Percentiles rank a stretch among this genome's conserved stretches.
phyloP scores from a whole-genome alignment of 306 rosid genomes.

The Benincasa hispida region DNA sequence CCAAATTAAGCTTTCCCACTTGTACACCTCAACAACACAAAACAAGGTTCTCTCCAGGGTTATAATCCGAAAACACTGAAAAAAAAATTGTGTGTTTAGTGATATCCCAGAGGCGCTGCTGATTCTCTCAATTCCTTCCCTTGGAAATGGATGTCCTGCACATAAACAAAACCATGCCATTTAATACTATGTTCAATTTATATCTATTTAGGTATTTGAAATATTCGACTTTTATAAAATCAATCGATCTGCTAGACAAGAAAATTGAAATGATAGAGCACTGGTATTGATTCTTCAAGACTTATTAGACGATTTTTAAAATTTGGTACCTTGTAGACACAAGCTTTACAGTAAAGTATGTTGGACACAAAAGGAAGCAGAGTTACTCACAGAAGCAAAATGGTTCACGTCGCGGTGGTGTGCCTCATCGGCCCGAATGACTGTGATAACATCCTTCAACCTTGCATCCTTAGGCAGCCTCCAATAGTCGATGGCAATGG shows the following conservation, averaged over 20 bases:
- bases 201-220: too few relatives aligned
- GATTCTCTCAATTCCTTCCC: slow-evolving; percentile 61
- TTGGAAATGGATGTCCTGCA: slow-evolving; percentile 63
- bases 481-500: slow-evolving; percentile 80
- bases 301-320: too few relatives aligned
- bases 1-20: not conserved
- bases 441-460: slow-evolving; percentile 49
- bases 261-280: too few relatives aligned
- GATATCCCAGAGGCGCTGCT: slow-evolving; percentile 66
- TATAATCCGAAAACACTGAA: not conserved
- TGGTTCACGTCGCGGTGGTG: slow-evolving; percentile 80
- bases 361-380: too few relatives aligned
- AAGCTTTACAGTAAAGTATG: too few relatives aligned
- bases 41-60: not conserved
- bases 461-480: slow-evolving; percentile 60
- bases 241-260: not conserved
- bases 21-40: not conserved
- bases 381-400: slow-evolving; percentile 61
- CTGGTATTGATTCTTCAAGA: too few relatives aligned
- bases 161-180: not conserved
- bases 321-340: too few relatives aligned
- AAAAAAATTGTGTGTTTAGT: slow-evolving; percentile 15
- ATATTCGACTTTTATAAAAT: not conserved
- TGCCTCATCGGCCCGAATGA: slow-evolving; percentile 73
- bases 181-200: not conserved